Conservation (phyloP, 805 yeast species). For the Sungouiozyma ichnusensis region DNA sequence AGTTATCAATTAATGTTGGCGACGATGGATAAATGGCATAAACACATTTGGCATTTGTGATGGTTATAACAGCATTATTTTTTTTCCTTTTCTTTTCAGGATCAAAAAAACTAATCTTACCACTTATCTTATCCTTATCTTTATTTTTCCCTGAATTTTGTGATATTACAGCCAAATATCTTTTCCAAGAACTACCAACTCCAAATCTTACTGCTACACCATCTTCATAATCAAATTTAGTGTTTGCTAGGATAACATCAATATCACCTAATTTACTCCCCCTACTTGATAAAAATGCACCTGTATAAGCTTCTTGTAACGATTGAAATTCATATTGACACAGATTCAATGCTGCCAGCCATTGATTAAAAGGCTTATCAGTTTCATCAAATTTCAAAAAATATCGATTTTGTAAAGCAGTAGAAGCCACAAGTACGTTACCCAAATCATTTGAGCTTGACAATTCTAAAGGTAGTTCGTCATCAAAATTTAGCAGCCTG, state of each 20-base stretch:
- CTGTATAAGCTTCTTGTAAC: conserved; percentile 92
- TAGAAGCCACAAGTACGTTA: conserved; percentile 79
- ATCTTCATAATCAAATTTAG: conserved; percentile 78
- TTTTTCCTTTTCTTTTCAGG: conserved; percentile 65
- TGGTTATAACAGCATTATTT: conserved; percentile 67
- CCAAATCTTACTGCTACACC: conserved; percentile 95
- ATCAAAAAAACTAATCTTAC: conserved; percentile 68
- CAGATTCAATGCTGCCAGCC: conserved; percentile 78
- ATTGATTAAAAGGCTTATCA: conserved; percentile 46
- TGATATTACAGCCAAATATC: conserved; percentile 83
- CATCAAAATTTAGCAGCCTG: conserved; percentile 57
- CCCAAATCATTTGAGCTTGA: conserved; percentile 36
- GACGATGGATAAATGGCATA: conserved; percentile 88
- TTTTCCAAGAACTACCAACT: conserved; percentile 94
- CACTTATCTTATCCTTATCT: conserved; percentile 30
- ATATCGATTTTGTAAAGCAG: conserved; percentile 82
- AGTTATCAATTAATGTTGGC: conserved; percentile 66
- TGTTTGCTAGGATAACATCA: conserved; percentile 69
- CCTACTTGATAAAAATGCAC: conserved; percentile 79
- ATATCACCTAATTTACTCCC: conserved; percentile 84
- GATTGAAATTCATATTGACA: conserved; percentile 70
- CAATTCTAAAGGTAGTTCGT: conserved; percentile 44
- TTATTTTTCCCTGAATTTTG: conserved; percentile 43
- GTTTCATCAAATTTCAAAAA: conserved; percentile 67
- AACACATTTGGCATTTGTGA: conserved; percentile 56